A percentile compares a stretch with the other conserved stretches of the same genome.
These are phyloP conservation scores for Jatropha podagrica DNA, from an alignment of 441 rosid species.

Conservation along the genomic window DNA sequence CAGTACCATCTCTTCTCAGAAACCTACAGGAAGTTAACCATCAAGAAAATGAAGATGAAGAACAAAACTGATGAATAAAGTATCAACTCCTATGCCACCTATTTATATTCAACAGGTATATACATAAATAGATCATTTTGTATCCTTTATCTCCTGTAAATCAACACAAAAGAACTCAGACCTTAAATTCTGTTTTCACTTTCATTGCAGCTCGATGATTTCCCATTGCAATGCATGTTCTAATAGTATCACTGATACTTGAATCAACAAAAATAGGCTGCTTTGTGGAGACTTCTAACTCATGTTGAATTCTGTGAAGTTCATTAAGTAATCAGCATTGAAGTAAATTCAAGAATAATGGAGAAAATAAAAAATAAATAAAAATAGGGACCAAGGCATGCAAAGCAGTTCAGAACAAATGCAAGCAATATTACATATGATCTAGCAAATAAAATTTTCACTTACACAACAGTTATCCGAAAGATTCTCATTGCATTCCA, in stretches of 20 bases:
- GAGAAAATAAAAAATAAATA: background rate
- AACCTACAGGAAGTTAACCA: conserved; percentile 46
- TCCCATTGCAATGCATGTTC: conserved; percentile 91
- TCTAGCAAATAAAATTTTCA: background rate
- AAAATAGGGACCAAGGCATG: background rate
- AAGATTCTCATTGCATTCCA: background rate
- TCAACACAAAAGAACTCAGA: conserved; percentile 23
- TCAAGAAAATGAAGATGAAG: conserved; percentile 10
- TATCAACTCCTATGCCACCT: no score
- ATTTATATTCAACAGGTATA: no score
- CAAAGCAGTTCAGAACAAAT: background rate
- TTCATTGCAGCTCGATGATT: conserved; percentile 84
- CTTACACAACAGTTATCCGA: background rate
- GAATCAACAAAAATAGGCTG: conserved; percentile 97
- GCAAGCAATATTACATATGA: background rate
- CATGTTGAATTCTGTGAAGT: conserved; percentile 80
- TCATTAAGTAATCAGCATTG: conserved; percentile 10
- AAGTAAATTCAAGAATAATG: background rate
- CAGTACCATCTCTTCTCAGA: conserved; percentile 99
- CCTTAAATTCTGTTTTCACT: conserved; percentile 40
- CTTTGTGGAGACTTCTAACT: conserved; percentile 88
- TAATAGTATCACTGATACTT: conserved; percentile 95
- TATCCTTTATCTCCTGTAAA: background rate
- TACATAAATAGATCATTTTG: background rate
- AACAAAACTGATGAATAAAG: background rate